Base-by-base conservation (phyloP, 148 eudicot species). In the Fagopyrum tataricum region DNA sequence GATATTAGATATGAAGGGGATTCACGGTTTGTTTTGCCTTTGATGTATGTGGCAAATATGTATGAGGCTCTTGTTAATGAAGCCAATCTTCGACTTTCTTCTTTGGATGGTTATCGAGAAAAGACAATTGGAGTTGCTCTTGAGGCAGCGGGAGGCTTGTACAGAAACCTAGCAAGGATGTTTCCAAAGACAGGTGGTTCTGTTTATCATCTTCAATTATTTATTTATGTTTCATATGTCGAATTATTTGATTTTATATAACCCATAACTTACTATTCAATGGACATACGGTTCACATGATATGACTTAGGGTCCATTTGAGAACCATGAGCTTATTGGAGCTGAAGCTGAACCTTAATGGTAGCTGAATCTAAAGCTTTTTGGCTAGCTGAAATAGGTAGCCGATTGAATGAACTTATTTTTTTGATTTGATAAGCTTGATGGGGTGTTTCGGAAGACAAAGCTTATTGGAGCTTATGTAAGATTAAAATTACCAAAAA, bases 101-200 rank as follows among this genome's bases (percentile, higher is more conserved):
- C 93, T 44, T 62, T 91, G 70, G 82, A 81, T 82, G 89, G 96
- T 73, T 76, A 88, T 59, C 96, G 96, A 80, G 98, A 92, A 44
- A 94, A 91, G 84, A 87, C 89, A 15, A 88, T 94, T 58, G 93
- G 96, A 68, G 93, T 91, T 75, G 90, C 97, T 79, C 97, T 94
- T 74, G 98, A 94, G 88, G 98, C 98, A 46, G 86, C 98, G 79
- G 98, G 97, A 69, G 98, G 98, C 73, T 84, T 94, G 80, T 94
- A 94, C 77, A 83, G 98, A 80, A 94, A 83, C 86, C 87, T 91
- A 52, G 84, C 97, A 6, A 87, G 88, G 72, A 94, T 89, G 75
- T 94, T 85, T 72, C 98, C 97, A 0, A 91, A 81, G 79, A 87
- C 89, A 91, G 98, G 98, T 93, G 76, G 9, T 2, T n/a, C 42